A percentile compares a stretch with the other conserved stretches of the same genome.
Conservation (phyloP, 2,329 filamentous ascomycete species). For the Volutella citrinella region DNA sequence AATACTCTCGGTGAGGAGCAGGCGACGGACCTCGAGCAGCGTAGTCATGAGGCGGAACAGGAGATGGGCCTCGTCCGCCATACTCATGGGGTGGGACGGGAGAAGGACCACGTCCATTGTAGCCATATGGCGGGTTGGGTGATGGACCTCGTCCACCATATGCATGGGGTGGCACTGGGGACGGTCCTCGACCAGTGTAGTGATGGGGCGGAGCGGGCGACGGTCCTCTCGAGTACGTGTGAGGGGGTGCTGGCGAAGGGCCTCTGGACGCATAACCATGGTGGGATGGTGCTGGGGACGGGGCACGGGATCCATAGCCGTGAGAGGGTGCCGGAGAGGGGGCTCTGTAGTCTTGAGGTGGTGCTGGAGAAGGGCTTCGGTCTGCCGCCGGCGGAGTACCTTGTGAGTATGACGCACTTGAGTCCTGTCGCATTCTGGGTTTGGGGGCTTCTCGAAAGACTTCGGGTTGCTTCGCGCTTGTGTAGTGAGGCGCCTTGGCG, state of each 20-base stretch:
- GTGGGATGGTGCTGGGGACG: conserved; percentile 34
- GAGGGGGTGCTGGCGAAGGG: conserved; percentile 26
- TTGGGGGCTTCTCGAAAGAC: conserved; percentile 47
- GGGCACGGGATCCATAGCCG: conserved; percentile 31
- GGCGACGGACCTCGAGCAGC: conserved; percentile 35
- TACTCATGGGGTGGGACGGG: conserved; percentile 24
- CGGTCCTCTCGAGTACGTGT: conserved; percentile 31
- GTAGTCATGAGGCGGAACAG: conserved; percentile 22
- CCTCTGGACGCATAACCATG: conserved; percentile 26
- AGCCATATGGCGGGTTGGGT: conserved; percentile 26
- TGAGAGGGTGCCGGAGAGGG: conserved; percentile 31
- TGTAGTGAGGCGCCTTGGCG: conserved; percentile 63
- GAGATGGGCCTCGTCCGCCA: conserved; percentile 34
- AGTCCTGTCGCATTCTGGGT: conserved; percentile 38
- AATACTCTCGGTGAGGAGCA: conserved; percentile 18
- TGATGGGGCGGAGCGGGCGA: conserved; percentile 25
- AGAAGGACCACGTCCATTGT: conserved; percentile 17
- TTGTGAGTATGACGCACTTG: conserved; percentile 34
- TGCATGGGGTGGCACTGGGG: conserved; percentile 35
- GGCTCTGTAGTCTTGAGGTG: conserved; percentile 18
- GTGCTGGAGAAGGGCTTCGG: conserved; percentile 23
- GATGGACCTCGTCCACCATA: conserved; percentile 34
- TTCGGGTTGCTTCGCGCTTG: conserved; percentile 59
- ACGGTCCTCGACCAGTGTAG: conserved; percentile 34
- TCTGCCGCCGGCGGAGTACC: conserved; percentile 20